These are phyloP conservation scores for Taphrina wiesneri DNA, from an alignment of 1,139 yeast species.

Conservation along the genomic window DNA sequence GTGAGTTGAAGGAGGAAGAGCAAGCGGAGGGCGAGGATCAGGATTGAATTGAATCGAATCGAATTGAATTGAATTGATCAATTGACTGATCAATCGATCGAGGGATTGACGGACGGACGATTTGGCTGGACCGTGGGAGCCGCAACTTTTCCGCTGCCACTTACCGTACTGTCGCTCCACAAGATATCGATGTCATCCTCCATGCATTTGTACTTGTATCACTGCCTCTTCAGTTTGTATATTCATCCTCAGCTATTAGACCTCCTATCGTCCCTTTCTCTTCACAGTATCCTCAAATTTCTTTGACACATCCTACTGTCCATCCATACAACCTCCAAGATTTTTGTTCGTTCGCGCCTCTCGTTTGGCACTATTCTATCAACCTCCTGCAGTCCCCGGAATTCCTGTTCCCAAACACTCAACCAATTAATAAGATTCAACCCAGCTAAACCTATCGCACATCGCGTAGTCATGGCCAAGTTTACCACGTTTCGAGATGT, in stretches of 20 bases:
- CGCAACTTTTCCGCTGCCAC: too few species aligned
- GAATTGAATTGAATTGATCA: too few species aligned
- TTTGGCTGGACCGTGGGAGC: too few species aligned
- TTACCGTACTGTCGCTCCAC: background rate
- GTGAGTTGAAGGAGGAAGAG: too few species aligned
- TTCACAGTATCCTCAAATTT: background rate
- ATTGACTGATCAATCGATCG: too few species aligned
- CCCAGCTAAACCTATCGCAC: background rate
- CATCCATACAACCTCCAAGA: background rate
- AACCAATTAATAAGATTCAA: background rate
- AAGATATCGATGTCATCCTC: background rate
- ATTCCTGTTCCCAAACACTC: background rate
- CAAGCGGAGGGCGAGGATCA: too few species aligned
- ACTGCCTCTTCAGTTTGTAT: too few species aligned
- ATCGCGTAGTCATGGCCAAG: background rate
- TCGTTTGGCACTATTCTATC: background rate
- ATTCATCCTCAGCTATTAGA: background rate
- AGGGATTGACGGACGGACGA: too few species aligned
- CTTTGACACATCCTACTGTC: background rate
- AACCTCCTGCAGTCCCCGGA: background rate
- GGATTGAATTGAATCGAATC: too few species aligned
- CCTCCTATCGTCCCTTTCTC: background rate
- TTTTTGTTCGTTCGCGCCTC: background rate
- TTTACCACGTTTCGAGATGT: constrained; percentile 6
- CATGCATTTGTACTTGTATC: too few species aligned